A percentile compares a stretch with the other conserved stretches of the same genome.
Conservation (phyloP, 768 basidiomycete species). For the Amanita pseudoporphyria region DNA sequence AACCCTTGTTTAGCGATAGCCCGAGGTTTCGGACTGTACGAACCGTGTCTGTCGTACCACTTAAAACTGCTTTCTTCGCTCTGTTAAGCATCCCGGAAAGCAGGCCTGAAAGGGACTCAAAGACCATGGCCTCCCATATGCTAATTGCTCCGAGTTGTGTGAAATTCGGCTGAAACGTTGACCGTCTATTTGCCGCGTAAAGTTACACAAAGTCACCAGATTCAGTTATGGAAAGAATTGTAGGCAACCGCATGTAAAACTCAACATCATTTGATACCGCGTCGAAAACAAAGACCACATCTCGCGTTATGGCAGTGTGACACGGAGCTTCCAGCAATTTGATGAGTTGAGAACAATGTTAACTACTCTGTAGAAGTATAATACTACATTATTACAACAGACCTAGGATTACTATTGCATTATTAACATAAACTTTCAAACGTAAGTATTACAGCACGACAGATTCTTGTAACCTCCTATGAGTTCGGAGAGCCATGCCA, state of each 20-base stretch:
- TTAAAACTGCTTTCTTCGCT: not conserved
- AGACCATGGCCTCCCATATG: slow-evolving; percentile 53
- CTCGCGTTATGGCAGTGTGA: too few species aligned
- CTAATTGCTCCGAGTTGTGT: slow-evolving; percentile 54
- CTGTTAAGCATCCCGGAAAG: too few species aligned
- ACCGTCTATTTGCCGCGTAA: slow-evolving; percentile 29
- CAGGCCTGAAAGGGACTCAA: slow-evolving; percentile 38
- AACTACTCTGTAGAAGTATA: too few species aligned
- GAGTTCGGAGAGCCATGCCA: not conserved
- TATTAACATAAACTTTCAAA: too few species aligned
- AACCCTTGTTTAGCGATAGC: slow-evolving; percentile 33
- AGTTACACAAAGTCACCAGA: slow-evolving; percentile 38
- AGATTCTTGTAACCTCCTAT: not conserved
- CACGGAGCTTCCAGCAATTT: too few species aligned
- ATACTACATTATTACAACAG: too few species aligned
- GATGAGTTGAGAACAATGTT: too few species aligned
- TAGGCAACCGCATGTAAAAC: slow-evolving; percentile 38
- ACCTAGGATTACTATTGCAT: too few species aligned
- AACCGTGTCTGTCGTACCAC: slow-evolving; percentile 6
- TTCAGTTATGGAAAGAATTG: slow-evolving; percentile 45
- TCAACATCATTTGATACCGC: slow-evolving; percentile 33
- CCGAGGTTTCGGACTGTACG: slow-evolving; percentile 32
- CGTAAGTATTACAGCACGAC: not conserved
- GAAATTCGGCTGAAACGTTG: slow-evolving; percentile 24
- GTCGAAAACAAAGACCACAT: slow-evolving; percentile 29